Evolutionary conservation across 2,329 filamentous ascomycete genomes (phyloP).

Genomic region (Coleophoma crateriformis): DNA sequence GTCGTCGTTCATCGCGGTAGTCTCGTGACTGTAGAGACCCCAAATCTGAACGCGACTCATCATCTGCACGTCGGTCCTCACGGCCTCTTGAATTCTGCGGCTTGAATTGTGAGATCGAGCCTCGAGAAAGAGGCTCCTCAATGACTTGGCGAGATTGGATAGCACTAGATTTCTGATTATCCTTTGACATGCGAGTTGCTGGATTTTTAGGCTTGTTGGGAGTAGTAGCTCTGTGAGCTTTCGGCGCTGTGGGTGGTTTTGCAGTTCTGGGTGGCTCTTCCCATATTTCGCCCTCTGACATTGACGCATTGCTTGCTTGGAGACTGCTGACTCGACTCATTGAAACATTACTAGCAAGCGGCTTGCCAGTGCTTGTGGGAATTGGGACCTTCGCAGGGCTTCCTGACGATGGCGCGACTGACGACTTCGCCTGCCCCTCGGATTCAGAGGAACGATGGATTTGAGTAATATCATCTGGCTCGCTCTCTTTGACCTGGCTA

Average conservation of each 20-base stretch:
- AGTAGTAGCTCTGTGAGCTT: slow-evolving; percentile 8
- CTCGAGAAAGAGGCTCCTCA: slow-evolving; percentile 12
- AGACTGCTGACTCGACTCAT: slow-evolving; percentile 6
- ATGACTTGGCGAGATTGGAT: slow-evolving; percentile 1
- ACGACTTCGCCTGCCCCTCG: slow-evolving; percentile 8
- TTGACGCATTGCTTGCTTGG: slow-evolving; percentile 16
- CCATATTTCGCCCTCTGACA: slow-evolving; percentile 26
- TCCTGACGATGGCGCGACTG: slow-evolving; percentile 13
- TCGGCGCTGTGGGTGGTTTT: slow-evolving; percentile 11
- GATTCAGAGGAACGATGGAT: background rate
- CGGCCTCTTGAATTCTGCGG: slow-evolving; percentile 7
- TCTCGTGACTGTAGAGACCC: too few relatives aligned
- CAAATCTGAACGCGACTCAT: slow-evolving; percentile 10
- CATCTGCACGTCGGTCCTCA: slow-evolving; percentile 16
- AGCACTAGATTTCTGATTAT: slow-evolving; percentile 6
- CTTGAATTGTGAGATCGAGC: slow-evolving; percentile 8
- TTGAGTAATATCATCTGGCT: too few relatives aligned
- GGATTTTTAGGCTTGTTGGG: slow-evolving; percentile 10
- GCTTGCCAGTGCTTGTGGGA: slow-evolving; percentile 1
- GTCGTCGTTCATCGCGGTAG: too few relatives aligned
- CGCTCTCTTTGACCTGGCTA: too few relatives aligned
- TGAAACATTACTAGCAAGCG: slow-evolving; percentile 7
- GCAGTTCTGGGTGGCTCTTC: slow-evolving; percentile 18
- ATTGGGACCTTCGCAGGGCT: slow-evolving; percentile 11
- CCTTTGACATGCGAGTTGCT: slow-evolving; percentile 7